Evolutionary conservation across 164 flowering plant genomes (phyloP), one percentile per base, ranked within the genome.

Genomic region (Magnolia changhungtana): DNA sequence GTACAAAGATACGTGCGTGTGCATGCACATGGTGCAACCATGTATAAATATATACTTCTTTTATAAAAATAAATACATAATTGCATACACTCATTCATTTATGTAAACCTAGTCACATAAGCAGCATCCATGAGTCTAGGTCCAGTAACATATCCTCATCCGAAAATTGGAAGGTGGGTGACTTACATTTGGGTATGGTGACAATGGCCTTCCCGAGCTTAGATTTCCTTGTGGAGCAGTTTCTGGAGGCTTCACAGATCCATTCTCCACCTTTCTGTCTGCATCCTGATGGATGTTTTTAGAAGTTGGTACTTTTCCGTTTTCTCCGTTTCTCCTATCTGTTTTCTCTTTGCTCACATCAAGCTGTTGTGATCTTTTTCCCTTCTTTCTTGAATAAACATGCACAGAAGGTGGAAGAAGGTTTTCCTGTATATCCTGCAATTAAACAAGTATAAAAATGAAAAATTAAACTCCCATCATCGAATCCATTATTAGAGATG

Each of bases 331-430:
- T 29, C 24, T 75, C 74, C 65, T 78, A 49, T 52, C 69, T 58
- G 76, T 63, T 69, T 73, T 52, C 50, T 74, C 84, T 71, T 83
- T 88, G 77, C 83, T 86, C 27, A 21, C 70, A 81, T 81, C 82
- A 49, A 76, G 73, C n/a, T 85, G 76, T 66, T 72, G 50, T 50
- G 83, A 73, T 51, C 52, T 65, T 31, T 66, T 84, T 23, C 23
- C 75, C 76, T 78, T 86, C 80, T 89, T 88, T 77, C 78, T 87
- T 0, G 85, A 83, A 45, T 75, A 71, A 50, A 93, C 85, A 79
- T 89, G 96, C 7, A 86, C 81, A 59, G 94, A 82, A 69, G 92
- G 92, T 45, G 98, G 98, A 80, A 93, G 82, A 70, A 90, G 86
- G 20, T 71, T 78, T 73, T 86, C 92, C 74, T 93, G 98, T 78